A percentile compares a stretch with the other conserved stretches of the same genome.
These are phyloP conservation scores for Emmonsiellopsis sp. DNA, from an alignment of 2,329 filamentous ascomycete genomes.

Conservation along the genomic window DNA sequence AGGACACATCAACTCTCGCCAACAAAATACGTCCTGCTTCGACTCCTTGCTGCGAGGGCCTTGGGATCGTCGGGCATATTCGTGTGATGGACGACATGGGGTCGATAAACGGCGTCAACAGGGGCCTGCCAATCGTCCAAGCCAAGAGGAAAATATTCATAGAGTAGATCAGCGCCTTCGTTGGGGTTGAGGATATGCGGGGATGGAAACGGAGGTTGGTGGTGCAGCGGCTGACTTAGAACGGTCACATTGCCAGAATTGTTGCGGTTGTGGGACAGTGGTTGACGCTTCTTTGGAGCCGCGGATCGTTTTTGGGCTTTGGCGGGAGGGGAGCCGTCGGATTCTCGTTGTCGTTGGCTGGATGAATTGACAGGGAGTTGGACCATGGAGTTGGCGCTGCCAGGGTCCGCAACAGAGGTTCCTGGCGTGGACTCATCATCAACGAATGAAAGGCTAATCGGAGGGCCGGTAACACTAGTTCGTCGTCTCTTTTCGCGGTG, in stretches of 20 bases:
- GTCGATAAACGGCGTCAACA: conserved; percentile 81
- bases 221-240: conserved; percentile 19
- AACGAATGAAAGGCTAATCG: conserved; percentile 47
- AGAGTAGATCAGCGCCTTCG: conserved; percentile 74
- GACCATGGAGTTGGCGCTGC: conserved; percentile 8
- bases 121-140: conserved; percentile 88
- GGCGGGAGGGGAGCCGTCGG: neutral
- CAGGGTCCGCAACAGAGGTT: neutral
- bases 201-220: conserved; percentile 38
- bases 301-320: conserved; percentile 23
- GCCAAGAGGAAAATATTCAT: conserved; percentile 89
- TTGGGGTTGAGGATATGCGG: conserved; percentile 42
- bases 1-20: conserved; percentile 18
- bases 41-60: conserved; percentile 56
- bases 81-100: conserved; percentile 89
- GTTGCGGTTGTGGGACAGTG: conserved; percentile 19
- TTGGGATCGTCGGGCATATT: conserved; percentile 59
- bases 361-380: neutral
- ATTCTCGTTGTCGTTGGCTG: neutral
- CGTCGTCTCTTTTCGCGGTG: conserved; percentile 29
- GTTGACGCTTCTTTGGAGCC: conserved; percentile 20
- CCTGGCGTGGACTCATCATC: conserved; percentile 44
- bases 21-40: conserved; percentile 64
- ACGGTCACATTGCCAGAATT: conserved; percentile 20
- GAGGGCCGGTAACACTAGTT: conserved; percentile 30